phyloP scores from a whole-genome alignment of 1,139 yeast genomes.

The Scheffersomyces stambukii region DNA sequence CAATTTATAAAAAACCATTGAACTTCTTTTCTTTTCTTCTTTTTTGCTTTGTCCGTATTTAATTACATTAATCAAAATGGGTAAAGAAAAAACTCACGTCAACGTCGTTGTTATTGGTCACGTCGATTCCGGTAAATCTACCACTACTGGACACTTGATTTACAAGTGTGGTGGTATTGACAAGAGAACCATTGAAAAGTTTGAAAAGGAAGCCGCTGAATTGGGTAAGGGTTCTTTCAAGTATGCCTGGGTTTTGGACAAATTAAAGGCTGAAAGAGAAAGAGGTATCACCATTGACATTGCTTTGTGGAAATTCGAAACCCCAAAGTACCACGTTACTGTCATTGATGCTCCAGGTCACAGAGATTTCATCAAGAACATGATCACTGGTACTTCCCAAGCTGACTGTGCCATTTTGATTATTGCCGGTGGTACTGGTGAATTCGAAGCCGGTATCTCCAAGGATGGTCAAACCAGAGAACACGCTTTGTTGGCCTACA shows the following conservation, averaged over 20 bases:
- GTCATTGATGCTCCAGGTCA: constrained; percentile 96
- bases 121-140: constrained; percentile 95
- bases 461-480: constrained; percentile 94
- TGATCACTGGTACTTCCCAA: constrained; percentile 92
- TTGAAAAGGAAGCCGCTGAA: constrained; percentile 98
- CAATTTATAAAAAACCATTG: constrained; percentile 1
- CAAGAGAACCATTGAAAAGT: constrained; percentile 98
- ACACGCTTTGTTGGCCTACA: constrained; percentile 87
- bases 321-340: constrained; percentile 90
- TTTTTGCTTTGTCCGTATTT: too few relatives aligned
- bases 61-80: constrained; percentile 54
- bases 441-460: constrained; percentile 93
- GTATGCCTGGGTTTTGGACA: constrained; percentile 97
- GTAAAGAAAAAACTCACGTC: constrained; percentile 95
- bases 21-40: constrained; percentile 4
- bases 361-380: constrained; percentile 96
- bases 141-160: constrained; percentile 98
- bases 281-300: constrained; percentile 96
- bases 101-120: constrained; percentile 99
- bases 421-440: constrained; percentile 91
- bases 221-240: constrained; percentile 98
- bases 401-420: constrained; percentile 91
- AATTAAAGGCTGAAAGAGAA: constrained; percentile 94
- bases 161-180: constrained; percentile 92
- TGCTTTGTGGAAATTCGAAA: constrained; percentile 94